phyloP scores from a whole-genome alignment of 2,329 filamentous ascomycete genomes.

The Rhinocladiella mackenziei region DNA sequence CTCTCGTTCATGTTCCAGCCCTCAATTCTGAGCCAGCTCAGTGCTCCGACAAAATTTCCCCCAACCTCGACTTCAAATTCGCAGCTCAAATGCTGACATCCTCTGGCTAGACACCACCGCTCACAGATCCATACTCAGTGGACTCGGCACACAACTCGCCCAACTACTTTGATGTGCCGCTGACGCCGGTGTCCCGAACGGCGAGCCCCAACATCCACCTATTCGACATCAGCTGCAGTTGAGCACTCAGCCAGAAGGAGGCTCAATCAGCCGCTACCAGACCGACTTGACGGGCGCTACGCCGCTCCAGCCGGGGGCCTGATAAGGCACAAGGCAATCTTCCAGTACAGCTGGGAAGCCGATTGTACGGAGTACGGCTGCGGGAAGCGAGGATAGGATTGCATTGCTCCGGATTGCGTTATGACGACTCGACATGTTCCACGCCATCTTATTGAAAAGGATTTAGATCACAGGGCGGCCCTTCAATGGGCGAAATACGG shows the following conservation, averaged over 20 bases:
- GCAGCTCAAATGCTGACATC: slow-evolving; percentile 27
- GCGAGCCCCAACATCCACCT: slow-evolving; percentile 38
- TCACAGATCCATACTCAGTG: slow-evolving; percentile 39
- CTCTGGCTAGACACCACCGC: slow-evolving; percentile 36
- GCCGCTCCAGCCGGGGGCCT: too few species aligned
- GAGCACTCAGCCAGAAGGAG: neutral
- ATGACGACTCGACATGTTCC: too few species aligned
- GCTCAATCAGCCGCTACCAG: neutral
- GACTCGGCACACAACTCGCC: slow-evolving; percentile 43
- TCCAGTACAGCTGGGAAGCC: too few species aligned
- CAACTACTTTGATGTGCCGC: slow-evolving; percentile 38
- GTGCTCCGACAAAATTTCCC: neutral
- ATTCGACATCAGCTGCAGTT: slow-evolving; percentile 26
- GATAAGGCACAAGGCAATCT: too few species aligned
- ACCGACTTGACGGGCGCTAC: too few species aligned
- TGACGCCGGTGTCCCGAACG: slow-evolving; percentile 42
- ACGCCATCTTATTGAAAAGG: too few species aligned
- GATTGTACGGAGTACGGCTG: too few species aligned
- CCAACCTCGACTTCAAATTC: slow-evolving; percentile 7
- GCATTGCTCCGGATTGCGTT: neutral
- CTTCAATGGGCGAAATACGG: neutral
- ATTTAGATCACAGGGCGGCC: neutral
- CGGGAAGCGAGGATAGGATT: neutral
- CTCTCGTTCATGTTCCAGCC: slow-evolving; percentile 24
- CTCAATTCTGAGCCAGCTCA: slow-evolving; percentile 22